Evolutionary conservation across 441 rosid species (phyloP), one percentile per base, ranked within the genome.

Genomic region (Adansonia madagascariensis): DNA sequence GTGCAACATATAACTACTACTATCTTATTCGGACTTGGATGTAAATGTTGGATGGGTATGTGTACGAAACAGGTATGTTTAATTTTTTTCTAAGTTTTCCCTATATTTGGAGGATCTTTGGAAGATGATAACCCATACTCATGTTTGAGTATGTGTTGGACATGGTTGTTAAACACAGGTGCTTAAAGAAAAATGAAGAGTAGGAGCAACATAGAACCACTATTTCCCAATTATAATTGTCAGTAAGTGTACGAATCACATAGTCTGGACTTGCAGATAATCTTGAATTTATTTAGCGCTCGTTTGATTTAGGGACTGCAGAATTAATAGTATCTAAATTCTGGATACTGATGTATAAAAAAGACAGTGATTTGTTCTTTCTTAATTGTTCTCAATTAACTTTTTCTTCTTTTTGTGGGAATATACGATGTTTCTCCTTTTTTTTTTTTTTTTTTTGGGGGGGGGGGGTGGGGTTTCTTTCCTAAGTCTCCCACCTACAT

Each of bases 201-300:
- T 31, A 31, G 39, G 39, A 31, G 39, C 39, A 31, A 31, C 74
- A 31, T 52, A 22, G 7, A 68, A 47, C 39, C n/a, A 47, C 18
- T 6, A 47, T 12, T 47, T 20, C 57, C 20, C 41, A 47, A 20
- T 35, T 46, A 46, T 20, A 22, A 18, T 65, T 41, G 39, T 31
- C 4, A 31, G 3, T 31, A 44, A 46, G 56, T 22, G 56, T 6
- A 46, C 4, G 56, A 46, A 22, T 20, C 49, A 39, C 39, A 20
- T 18, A 11, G 0, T 50, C 15, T 44, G 8, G 61, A 50, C n/a
- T 70, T 27, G 60, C 24, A 50, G 46, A 24, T 70, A 15, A 52
- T 70, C 59, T 18, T 70, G 18, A 43, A 70, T 49, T 69, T 27
- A 20, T 69, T 11, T 70, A n/a, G 46, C 11, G 39, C 31, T 59